phyloP scores from a whole-genome alignment of 129 eudicot species.

The Tagetes erecta region DNA sequence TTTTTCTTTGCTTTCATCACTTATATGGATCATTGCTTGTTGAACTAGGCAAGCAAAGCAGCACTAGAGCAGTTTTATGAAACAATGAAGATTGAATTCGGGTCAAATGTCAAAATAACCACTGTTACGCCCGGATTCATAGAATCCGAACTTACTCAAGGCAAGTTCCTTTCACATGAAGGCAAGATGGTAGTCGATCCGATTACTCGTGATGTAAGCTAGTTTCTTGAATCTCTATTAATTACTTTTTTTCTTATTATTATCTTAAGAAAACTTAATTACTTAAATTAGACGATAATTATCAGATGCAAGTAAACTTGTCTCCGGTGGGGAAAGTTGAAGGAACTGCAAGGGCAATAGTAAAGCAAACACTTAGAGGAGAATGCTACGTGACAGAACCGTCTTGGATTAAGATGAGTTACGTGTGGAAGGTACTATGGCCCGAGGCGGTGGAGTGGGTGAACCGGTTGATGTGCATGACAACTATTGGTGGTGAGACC shows the following conservation, averaged over 20 bases:
- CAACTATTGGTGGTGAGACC: conserved; percentile 28
- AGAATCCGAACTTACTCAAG: conserved; percentile 63
- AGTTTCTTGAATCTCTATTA: not conserved
- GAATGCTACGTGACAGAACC: conserved; percentile 63
- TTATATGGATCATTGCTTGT: conserved; percentile 10
- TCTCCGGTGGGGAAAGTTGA: conserved; percentile 31
- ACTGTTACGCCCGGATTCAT: conserved; percentile 60
- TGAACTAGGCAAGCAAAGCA: conserved; percentile 72
- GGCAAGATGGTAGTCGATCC: conserved; percentile 50
- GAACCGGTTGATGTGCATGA: conserved; percentile 35
- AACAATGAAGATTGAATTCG: conserved; percentile 64
- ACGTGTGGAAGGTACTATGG: conserved; percentile 47
- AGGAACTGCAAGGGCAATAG: conserved; percentile 50
- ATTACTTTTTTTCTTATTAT: too few species aligned
- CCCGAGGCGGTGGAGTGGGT: conserved; percentile 64
- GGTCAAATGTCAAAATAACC: conserved; percentile 48
- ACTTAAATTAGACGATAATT: not conserved
- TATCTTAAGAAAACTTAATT: too few species aligned
- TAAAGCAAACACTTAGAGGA: conserved; percentile 48
- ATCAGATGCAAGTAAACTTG: conserved; percentile 36
- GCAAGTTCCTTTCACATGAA: conserved; percentile 47
- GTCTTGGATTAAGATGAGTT: conserved; percentile 47
- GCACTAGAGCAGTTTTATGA: conserved; percentile 57
- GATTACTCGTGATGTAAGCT: conserved; percentile 65
- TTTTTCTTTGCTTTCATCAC: not conserved